Conservation (phyloP, 225 moss, liverwort and hornwort species). For the Sphagnum tenellum region DNA sequence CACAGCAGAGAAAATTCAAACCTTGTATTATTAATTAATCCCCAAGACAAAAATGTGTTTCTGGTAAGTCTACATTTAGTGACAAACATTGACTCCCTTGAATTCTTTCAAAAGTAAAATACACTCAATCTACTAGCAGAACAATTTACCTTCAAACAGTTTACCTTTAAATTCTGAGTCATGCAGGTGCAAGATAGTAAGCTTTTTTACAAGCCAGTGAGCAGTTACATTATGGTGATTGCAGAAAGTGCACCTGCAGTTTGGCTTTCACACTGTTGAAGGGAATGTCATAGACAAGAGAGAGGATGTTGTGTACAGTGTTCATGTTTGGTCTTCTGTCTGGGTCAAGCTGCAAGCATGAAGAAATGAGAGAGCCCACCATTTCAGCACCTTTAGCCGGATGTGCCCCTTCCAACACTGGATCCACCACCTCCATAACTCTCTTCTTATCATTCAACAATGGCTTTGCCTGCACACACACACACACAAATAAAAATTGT, state of each 20-base stretch:
- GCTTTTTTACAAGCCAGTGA: no score
- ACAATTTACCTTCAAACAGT: no score
- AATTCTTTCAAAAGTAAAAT: no score
- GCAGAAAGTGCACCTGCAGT: constrained; percentile 11
- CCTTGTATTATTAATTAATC: no score
- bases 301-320: constrained; percentile 9
- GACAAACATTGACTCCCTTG: no score
- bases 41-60: background rate
- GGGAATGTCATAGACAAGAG: constrained; percentile 8
- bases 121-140: no score
- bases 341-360: constrained; percentile 20
- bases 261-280: constrained; percentile 11
- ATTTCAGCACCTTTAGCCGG: constrained; percentile 14
- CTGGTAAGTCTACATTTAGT: background rate
- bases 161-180: no score
- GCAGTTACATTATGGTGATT: background rate
- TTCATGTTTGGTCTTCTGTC: constrained; percentile 21
- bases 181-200: no score
- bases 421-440: constrained; percentile 12
- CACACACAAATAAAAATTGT: no score
- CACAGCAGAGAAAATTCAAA: background rate
- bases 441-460: constrained; percentile 15
- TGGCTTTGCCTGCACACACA: constrained; percentile 17
- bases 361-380: constrained; percentile 14
- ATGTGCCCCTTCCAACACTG: constrained; percentile 16